These are phyloP conservation scores for Talaromyces ruber DNA, from an alignment of 495 filamentous ascomycete species.

Conservation along the genomic window DNA sequence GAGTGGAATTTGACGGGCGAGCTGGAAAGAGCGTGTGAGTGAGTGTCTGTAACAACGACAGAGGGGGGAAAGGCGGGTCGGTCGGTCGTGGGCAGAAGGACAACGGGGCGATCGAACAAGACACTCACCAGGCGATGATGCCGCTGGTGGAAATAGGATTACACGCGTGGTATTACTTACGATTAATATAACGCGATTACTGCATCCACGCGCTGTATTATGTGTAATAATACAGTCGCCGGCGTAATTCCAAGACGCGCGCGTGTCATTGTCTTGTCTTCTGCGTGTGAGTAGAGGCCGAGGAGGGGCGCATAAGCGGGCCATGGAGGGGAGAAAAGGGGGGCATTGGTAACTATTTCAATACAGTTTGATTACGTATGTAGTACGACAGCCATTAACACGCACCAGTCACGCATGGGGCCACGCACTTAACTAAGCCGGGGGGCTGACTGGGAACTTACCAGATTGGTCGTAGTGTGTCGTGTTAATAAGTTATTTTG, in stretches of 20 bases:
- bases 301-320: not conserved
- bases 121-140: too few species aligned
- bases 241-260: not conserved
- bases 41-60: not conserved
- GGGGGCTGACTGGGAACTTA: not conserved
- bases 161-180: not conserved
- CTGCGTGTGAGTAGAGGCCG: not conserved
- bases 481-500: not conserved
- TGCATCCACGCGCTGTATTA: not conserved
- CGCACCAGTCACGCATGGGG: not conserved
- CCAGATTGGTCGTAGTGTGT: not conserved
- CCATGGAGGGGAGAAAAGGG: not conserved
- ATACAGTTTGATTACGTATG: not conserved
- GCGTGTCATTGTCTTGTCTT: not conserved
- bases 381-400: not conserved
- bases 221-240: not conserved
- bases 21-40: constrained; percentile 8
- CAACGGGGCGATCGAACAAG: not conserved
- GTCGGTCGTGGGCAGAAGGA: not conserved
- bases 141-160: not conserved
- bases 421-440: not conserved
- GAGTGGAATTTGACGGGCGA: constrained; percentile 17
- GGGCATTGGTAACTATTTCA: not conserved
- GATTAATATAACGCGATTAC: not conserved
- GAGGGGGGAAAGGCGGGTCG: not conserved